Evolutionary conservation across 83 land plant species (phyloP).

Genomic region (Picea mariana): DNA sequence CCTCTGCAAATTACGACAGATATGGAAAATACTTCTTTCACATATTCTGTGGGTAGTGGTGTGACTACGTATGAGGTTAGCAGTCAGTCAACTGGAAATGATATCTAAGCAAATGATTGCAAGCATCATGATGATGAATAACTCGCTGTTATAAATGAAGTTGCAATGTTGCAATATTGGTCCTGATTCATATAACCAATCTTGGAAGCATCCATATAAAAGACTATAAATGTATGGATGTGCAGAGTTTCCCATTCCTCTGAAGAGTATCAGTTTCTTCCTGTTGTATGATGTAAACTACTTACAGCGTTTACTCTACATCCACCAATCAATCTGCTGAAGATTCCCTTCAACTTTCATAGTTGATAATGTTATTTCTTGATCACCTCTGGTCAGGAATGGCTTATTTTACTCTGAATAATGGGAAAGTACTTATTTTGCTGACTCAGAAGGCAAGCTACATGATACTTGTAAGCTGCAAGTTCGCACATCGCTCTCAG

Average conservation of each 20-base stretch:
- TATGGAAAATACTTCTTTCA: slow-evolving; percentile 29
- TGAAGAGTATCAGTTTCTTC: neutral
- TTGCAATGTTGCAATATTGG: neutral
- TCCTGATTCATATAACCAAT: neutral
- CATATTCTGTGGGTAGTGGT: slow-evolving; percentile 26
- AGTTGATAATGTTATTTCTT: neutral
- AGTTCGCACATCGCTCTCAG: neutral
- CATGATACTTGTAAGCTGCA: neutral
- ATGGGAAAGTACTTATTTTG: neutral
- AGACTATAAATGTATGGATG: neutral
- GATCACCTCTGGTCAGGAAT: neutral
- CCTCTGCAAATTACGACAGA: slow-evolving; percentile 35
- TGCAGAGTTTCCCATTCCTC: neutral
- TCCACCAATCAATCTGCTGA: neutral
- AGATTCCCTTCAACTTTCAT: neutral
- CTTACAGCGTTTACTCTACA: neutral
- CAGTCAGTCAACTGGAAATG: slow-evolving; percentile 1
- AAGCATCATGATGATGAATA: neutral
- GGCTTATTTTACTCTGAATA: neutral
- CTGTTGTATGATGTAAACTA: neutral
- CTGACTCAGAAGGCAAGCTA: neutral
- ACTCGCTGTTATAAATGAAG: neutral
- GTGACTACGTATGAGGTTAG: slow-evolving; percentile 9
- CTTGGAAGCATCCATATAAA: neutral
- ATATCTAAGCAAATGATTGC: neutral